Conservation (phyloP, 148 eudicot species). For the Salicornia ramosissima region DNA sequence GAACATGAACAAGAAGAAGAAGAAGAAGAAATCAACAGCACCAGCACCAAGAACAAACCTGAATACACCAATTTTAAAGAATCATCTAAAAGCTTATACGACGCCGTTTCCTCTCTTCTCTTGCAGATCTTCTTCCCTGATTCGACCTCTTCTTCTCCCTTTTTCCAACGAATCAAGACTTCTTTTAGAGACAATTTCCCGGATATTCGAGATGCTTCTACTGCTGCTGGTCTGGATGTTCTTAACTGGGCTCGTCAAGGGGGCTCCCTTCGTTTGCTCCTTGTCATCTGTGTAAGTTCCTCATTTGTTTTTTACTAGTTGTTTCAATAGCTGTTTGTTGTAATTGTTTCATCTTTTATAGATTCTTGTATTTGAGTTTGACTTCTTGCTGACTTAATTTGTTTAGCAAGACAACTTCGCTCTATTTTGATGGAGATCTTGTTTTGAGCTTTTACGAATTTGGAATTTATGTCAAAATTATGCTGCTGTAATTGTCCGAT, state of each 20-base stretch:
- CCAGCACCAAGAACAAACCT: background rate
- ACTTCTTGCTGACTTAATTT: too few species aligned
- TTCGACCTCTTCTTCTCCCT: slow-evolving; percentile 24
- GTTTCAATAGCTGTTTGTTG: too few species aligned
- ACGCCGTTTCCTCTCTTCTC: slow-evolving; percentile 22
- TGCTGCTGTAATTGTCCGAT: too few species aligned
- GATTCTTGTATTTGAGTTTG: too few species aligned
- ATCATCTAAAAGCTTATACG: slow-evolving; percentile 20
- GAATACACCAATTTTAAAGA: background rate
- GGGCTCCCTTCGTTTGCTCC: slow-evolving; percentile 60
- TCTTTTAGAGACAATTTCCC: slow-evolving; percentile 51
- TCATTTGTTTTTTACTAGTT: background rate
- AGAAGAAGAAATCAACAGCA: too few species aligned
- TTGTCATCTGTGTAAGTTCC: slow-evolving; percentile 64
- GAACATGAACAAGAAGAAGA: slow-evolving; percentile 9
- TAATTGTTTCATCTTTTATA: too few species aligned
- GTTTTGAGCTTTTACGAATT: too few species aligned
- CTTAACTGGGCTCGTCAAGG: slow-evolving; percentile 67
- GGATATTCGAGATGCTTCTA: slow-evolving; percentile 48
- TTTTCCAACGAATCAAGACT: slow-evolving; percentile 38
- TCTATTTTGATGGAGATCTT: too few species aligned
- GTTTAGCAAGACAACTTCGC: too few species aligned
- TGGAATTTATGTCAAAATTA: too few species aligned
- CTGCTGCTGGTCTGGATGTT: slow-evolving; percentile 36
- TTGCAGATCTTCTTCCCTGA: slow-evolving; percentile 44